Evolutionary conservation across 352 stramenopile genomes (phyloP).

Genomic region (Pelagophyceae sp.): DNA sequence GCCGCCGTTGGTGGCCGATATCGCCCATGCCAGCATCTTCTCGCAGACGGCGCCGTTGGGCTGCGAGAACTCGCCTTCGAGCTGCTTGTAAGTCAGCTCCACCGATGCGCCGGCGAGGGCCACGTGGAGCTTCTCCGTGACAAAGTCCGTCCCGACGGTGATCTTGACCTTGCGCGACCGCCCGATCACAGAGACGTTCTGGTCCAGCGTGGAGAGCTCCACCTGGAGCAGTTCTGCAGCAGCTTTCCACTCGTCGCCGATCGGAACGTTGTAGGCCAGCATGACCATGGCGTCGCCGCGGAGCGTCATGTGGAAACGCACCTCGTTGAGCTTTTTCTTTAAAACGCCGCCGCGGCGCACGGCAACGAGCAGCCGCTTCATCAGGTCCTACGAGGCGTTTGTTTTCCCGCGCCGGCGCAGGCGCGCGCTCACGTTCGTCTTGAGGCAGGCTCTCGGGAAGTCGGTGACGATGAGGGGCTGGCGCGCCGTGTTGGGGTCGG

Average conservation of each 20-base stretch:
- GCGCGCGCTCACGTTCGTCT: no score
- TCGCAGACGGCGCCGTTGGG: constrained; percentile 6
- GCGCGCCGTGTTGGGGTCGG: no score
- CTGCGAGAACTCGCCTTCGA: constrained; percentile 16
- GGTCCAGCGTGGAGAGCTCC: not conserved
- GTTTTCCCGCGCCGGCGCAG: no score
- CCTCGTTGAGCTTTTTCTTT: not conserved
- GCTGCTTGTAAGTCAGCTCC: not conserved
- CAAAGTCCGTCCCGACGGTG: not conserved
- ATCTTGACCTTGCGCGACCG: not conserved
- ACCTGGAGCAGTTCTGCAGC: not conserved
- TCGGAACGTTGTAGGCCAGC: not conserved
- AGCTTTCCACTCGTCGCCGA: not conserved
- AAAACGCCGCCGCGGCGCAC: not conserved
- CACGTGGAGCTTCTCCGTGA: not conserved
- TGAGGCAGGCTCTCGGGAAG: not conserved
- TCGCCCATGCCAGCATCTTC: not conserved
- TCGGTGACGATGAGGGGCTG: not conserved
- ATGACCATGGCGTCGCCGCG: not conserved
- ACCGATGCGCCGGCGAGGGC: no score
- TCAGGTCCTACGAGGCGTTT: no score
- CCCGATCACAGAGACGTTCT: not conserved
- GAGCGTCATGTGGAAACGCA: constrained; percentile 7
- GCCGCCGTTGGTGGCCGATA: not conserved
- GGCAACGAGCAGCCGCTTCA: not conserved